Base-by-base conservation (phyloP, 495 filamentous ascomycete genomes). In the Talaromyces wortmannii region DNA sequence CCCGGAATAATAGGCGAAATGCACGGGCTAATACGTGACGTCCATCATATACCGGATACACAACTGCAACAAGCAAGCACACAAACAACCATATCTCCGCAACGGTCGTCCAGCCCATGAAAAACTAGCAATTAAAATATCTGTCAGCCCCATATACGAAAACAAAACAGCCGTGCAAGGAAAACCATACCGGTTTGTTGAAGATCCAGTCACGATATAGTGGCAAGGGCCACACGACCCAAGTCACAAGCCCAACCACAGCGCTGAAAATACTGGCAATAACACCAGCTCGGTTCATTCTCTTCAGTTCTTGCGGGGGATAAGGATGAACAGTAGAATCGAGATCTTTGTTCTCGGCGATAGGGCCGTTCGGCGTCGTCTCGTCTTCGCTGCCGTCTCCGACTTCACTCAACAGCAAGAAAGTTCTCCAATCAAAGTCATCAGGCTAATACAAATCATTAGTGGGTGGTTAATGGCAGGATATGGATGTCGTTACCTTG, bases 401-500 rank as follows among this genome's bases (percentile, higher is more conserved):
- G 18, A 48, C 45, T 30, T 48, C 45, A 13, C 45, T 48, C 31
- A 48, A 16, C 6, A 33, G 44, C 4, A 48, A 31, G 32, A 57
- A 57, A 18, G 15, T 30, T 31, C 17, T 48, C 55, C 46, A 55
- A 23, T 55, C 53, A 40, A 49, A 57, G 40, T 52, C 43, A 11
- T 57, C 32, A n/a, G 54, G 45, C 40, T 52, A 43, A 12, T 16
- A 32, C 15, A 1, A 11, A 11, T 47, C 16, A 12, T 47, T 47
- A 47, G 45, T 47, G 13, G 8, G 6, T 5, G 17, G 7, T 7
- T 23, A 4, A 23, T 23, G 23, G 23, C 23, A 23, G 23, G 23
- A 4, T 23, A 23, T 23, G 4, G 23, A 23, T 23, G 23, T 13
- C 3, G 5, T 31, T 32, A 32, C 30, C 48, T 32, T 16, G 50